phyloP scores from a whole-genome alignment of 345 rosid genomes.

The Syzygium aromaticum region DNA sequence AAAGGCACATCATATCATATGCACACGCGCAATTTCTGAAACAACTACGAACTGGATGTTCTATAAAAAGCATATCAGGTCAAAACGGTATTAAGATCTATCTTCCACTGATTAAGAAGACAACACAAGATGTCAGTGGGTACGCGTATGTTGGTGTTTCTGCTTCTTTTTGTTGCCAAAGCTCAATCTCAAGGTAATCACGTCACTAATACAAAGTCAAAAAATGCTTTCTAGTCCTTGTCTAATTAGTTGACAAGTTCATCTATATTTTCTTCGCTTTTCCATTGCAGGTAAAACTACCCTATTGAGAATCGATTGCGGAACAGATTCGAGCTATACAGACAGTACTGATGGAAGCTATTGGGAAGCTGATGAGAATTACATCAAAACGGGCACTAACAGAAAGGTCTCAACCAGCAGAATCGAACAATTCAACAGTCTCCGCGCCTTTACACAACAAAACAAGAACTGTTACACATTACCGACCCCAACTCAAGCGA shows the following conservation, averaged over 20 bases:
- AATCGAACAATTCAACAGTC: background rate
- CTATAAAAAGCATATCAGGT: background rate
- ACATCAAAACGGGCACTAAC: background rate
- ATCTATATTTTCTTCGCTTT: background rate
- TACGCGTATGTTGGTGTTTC: background rate
- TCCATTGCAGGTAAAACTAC: background rate
- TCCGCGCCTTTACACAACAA: background rate
- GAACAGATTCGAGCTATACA: background rate
- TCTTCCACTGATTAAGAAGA: background rate
- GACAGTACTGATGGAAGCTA: background rate
- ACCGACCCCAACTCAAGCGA: background rate
- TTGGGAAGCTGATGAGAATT: background rate
- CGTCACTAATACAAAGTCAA: background rate
- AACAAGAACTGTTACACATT: slow-evolving; percentile 5
- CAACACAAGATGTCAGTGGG: background rate
- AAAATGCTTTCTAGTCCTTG: background rate
- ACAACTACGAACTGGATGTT: background rate
- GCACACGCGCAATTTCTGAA: too few species aligned
- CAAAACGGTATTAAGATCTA: background rate
- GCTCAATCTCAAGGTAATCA: background rate
- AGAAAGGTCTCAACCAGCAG: background rate
- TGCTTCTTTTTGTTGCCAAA: background rate
- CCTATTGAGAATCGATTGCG: slow-evolving; percentile 1
- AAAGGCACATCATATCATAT: background rate
- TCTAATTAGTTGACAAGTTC: background rate